Base-by-base conservation (phyloP, 257 asterid species). In the Verbena officinalis region DNA sequence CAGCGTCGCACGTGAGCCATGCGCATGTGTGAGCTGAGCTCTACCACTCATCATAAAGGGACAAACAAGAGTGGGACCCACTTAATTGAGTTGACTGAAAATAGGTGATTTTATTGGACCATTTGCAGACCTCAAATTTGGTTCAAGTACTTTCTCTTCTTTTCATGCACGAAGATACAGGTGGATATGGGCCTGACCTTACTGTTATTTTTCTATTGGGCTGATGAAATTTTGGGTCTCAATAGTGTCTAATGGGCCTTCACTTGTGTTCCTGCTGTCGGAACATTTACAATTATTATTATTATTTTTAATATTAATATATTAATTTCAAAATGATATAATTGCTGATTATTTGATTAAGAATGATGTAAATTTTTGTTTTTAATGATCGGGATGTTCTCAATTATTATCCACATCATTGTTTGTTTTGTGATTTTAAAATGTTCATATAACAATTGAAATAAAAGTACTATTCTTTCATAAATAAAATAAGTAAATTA, bases 1-100 rank as follows among this genome's bases (percentile, higher is more conserved):
- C 73, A 68, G 69, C 65, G 43, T 55, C 70, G 68, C 82, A 73
- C 82, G 82, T 68, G 80, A 58, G 30, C 1, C 5, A 5, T 27
- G 33, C 19, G 53, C 55, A 68, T 51, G 62, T 64, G 67, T 58
- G 69, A n/a, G n/a, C n/a, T 56, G 68, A 40, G 46, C 30, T 55
- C 38, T 10, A 43, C 59, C 57, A 61, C 22, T 55, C 70, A 61
- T 30, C 4, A 23, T 1, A 57, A 50, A 30, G 24, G 48, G 22
- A 49, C 54, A 16, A 49, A 21, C 2, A 1, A 0, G 0, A 0
- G 40, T 12, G 62, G 56, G 72, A 21, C 42, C 77, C 73, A 59
- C 52, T 3, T 5, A 8, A 3, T 12, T 2, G 3, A 27, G 62
- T 68, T 55, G 78, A 68, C 78, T 68, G 70, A n/a, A 36, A 15